Conservation (phyloP, 2,329 filamentous ascomycete species). For the Diaporthe vaccinii region DNA sequence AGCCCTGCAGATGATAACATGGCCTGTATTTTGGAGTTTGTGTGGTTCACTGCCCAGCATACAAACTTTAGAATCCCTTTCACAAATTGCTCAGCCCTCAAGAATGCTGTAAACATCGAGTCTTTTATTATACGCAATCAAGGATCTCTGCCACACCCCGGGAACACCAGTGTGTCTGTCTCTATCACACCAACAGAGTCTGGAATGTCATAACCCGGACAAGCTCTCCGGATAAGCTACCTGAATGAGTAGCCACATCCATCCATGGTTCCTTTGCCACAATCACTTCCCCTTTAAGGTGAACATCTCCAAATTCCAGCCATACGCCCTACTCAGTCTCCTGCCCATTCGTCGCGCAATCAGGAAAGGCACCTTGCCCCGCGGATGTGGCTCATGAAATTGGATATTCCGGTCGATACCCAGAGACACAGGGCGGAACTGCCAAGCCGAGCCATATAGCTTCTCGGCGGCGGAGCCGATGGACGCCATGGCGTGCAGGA, state of each 20-base stretch:
- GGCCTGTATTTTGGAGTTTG: no score
- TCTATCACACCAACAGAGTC: no score
- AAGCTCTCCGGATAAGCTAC: no score
- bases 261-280: background rate
- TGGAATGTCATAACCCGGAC: no score
- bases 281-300: conserved; percentile 19
- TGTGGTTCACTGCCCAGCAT: no score
- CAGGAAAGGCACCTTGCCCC: conserved; percentile 62
- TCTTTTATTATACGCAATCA: no score
- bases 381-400: conserved; percentile 72
- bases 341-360: conserved; percentile 62
- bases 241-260: background rate
- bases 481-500: conserved; percentile 64
- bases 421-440: conserved; percentile 61
- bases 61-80: no score
- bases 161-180: no score
- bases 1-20: no score
- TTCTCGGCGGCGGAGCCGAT: conserved; percentile 67
- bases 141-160: no score
- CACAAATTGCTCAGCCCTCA: no score
- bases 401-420: conserved; percentile 65
- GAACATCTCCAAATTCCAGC: conserved; percentile 64
- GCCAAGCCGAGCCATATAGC: conserved; percentile 72
- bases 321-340: conserved; percentile 63
- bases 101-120: no score